phyloP scores from a whole-genome alignment of 2,329 filamentous ascomycete genomes.

The Dothistroma pini region DNA sequence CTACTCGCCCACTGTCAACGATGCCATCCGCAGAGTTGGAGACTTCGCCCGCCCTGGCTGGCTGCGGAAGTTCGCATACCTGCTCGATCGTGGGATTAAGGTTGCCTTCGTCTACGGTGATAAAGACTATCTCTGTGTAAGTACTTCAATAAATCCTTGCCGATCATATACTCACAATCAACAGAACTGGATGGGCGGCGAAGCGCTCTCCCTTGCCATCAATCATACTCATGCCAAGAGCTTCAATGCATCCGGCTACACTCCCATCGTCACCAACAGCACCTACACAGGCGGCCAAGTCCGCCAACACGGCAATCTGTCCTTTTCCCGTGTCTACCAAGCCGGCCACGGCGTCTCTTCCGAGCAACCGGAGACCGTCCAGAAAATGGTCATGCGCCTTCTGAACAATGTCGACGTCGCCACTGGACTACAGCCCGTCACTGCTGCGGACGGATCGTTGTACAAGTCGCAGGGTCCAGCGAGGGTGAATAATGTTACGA shows the following conservation, averaged over 20 bases:
- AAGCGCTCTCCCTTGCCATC: conserved; percentile 49
- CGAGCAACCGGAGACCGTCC: background rate
- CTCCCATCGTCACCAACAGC: conserved; percentile 21
- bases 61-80: conserved; percentile 45
- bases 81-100: conserved; percentile 25
- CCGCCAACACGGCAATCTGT: conserved; percentile 31
- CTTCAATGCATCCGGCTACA: conserved; percentile 51
- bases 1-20: conserved; percentile 34
- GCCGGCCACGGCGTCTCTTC: conserved; percentile 45
- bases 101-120: conserved; percentile 31
- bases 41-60: conserved; percentile 49
- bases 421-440: conserved; percentile 32
- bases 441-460: background rate
- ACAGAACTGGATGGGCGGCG: conserved; percentile 54
- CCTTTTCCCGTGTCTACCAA: conserved; percentile 29
- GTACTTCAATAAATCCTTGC: background rate
- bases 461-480: conserved; percentile 8
- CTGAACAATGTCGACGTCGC: conserved; percentile 36
- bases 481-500: conserved; percentile 11
- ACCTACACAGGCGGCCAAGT: conserved; percentile 24
- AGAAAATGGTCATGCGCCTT: background rate
- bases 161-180: background rate
- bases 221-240: conserved; percentile 40
- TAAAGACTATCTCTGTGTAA: conserved; percentile 28
- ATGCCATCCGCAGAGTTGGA: conserved; percentile 43